Conservation (phyloP, 1,284 basidiomycete species). For the Irpex sp. region DNA sequence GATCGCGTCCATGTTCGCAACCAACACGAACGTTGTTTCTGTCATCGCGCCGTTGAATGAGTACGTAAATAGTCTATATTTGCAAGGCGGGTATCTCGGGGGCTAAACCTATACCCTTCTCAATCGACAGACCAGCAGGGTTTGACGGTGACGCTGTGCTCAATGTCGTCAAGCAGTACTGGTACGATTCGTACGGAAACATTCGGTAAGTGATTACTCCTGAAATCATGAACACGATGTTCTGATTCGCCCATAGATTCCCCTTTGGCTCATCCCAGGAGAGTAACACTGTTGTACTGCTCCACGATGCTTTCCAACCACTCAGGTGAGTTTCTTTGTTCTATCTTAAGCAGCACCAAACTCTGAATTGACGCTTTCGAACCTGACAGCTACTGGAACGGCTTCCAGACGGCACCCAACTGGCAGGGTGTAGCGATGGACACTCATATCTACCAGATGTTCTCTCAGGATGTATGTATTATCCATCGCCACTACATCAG, state of each 20-base stretch:
- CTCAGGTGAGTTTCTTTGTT: slow-evolving; percentile 31
- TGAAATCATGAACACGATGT: slow-evolving; percentile 4
- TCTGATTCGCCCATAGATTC: slow-evolving; percentile 32
- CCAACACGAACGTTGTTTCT: slow-evolving; percentile 55
- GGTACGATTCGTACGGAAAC: slow-evolving; percentile 69
- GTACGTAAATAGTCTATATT: slow-evolving; percentile 35
- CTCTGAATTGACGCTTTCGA: not conserved
- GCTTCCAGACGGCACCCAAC: slow-evolving; percentile 58
- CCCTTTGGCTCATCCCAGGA: slow-evolving; percentile 56
- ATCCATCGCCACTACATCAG: not conserved
- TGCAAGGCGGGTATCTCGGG: not conserved
- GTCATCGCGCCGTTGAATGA: slow-evolving; percentile 78
- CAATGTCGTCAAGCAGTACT: slow-evolving; percentile 63
- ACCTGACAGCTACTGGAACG: slow-evolving; percentile 57
- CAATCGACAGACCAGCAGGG: slow-evolving; percentile 67
- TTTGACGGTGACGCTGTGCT: slow-evolving; percentile 57
- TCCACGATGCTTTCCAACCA: slow-evolving; percentile 86
- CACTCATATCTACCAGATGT: slow-evolving; percentile 82
- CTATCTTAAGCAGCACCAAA: not conserved
- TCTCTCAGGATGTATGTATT: slow-evolving; percentile 51
- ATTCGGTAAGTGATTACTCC: slow-evolving; percentile 49
- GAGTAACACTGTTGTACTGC: slow-evolving; percentile 63
- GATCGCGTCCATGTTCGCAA: slow-evolving; percentile 59
- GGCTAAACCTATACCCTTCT: slow-evolving; percentile 2
- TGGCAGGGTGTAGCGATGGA: slow-evolving; percentile 78